Evolutionary conservation across 2,329 filamentous ascomycete genomes (phyloP), one percentile per base, ranked within the genome.

Genomic region (Aspergillus carbonarius): DNA sequence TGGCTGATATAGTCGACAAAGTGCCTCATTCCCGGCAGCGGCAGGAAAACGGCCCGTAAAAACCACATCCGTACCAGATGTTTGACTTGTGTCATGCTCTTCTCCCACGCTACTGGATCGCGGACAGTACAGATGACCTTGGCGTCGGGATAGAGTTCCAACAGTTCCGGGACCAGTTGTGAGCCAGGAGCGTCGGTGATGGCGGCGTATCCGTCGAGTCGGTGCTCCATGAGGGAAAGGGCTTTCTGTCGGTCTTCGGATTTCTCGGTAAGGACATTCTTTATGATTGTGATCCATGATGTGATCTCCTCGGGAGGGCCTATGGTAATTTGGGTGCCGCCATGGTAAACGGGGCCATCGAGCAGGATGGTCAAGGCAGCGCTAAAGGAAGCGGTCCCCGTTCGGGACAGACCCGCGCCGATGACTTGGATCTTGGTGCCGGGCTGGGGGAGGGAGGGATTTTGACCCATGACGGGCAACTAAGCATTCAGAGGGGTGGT

Each of bases 351-450:
- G 3, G 82, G 81, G 0, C 78, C 81, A 37, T 79, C 66, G 5
- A 83, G 76, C 3, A 83, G 73, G 57, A 76, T 79, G 59, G 73
- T 74, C 8, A 83, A 69, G 1, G 82, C 82, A 39, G 76, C 63
- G 34, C 77, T 77, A 72, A 82, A 80, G 23, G 82, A 82, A 9
- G 81, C 72, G 1, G 81, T 83, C 13, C 81, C 81, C 1, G 81
- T 83, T 51, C 81, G 74, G 13, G 80, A 58, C n/a, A 71, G 59
- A 0, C 69, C 69, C 4, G 69, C 68, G 13, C 68, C 69, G 54
- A 71, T 71, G 30, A 71, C 66, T 55, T 65, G 62, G 35, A 71
- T 60, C 15, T 56, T 48, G 25, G 47, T 49, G 6, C 55, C 55
- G 1, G 60, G 58, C 5, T 57, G 37, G 1, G 58, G 60, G 13